phyloP scores from a whole-genome alignment of 2,329 filamentous ascomycete genomes.

The Fusarium newnesense region DNA sequence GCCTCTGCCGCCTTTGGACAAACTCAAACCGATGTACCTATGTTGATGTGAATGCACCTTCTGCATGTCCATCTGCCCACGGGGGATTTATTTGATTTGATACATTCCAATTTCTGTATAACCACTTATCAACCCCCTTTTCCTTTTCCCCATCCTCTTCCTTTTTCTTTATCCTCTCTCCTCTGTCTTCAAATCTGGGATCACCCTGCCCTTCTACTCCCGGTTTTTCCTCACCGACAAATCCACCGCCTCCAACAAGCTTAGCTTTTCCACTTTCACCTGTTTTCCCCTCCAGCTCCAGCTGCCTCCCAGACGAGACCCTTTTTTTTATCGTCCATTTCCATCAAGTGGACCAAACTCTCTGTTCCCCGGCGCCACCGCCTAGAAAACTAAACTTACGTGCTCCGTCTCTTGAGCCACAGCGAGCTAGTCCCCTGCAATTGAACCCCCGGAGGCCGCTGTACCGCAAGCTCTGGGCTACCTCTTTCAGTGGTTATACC shows the following conservation, averaged over 20 bases:
- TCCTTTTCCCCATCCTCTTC: neutral
- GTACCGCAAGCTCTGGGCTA: slow-evolving; percentile 26
- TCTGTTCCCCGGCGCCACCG: slow-evolving; percentile 36
- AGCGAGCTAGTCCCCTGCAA: slow-evolving; percentile 21
- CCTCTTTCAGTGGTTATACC: slow-evolving; percentile 19
- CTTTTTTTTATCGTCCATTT: slow-evolving; percentile 7
- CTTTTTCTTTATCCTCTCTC: neutral
- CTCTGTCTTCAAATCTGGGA: slow-evolving; percentile 16
- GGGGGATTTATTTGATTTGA: neutral
- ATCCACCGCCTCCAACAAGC: slow-evolving; percentile 32
- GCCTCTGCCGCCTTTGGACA: slow-evolving; percentile 25
- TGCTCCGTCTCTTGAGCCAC: slow-evolving; percentile 22
- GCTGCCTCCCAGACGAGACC: neutral
- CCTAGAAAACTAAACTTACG: slow-evolving; percentile 1
- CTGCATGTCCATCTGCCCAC: slow-evolving; percentile 6
- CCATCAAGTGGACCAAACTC: slow-evolving; percentile 11
- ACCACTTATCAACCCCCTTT: slow-evolving; percentile 9
- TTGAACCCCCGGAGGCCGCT: slow-evolving; percentile 31
- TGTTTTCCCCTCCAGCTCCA: slow-evolving; percentile 6
- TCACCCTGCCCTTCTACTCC: slow-evolving; percentile 23
- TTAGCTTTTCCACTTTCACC: slow-evolving; percentile 8
- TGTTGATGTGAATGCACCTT: neutral
- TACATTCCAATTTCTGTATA: neutral
- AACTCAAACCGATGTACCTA: slow-evolving; percentile 3
- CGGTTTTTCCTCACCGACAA: slow-evolving; percentile 38